Conservation (phyloP, 805 yeast species). For the Torulaspora maleeae region DNA sequence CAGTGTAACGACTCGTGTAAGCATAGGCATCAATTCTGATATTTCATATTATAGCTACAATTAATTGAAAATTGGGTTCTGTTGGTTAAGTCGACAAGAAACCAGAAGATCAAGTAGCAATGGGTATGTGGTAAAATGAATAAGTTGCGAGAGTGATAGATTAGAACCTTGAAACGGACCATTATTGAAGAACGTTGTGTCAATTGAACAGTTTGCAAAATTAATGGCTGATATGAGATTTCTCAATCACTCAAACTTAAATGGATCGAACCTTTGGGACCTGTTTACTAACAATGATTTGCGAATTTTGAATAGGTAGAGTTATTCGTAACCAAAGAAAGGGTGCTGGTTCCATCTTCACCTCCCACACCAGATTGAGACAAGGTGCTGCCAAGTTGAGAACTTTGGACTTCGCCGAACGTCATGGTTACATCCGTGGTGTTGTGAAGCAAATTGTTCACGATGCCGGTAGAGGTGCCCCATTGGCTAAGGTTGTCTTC, state of each 20-base stretch:
- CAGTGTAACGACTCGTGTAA: neutral
- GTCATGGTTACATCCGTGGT: constrained; percentile 99
- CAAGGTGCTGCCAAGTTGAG: constrained; percentile 99
- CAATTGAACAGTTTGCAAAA: neutral
- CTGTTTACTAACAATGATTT: constrained; percentile 17
- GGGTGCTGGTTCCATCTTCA: constrained; percentile 99
- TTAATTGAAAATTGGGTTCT: neutral
- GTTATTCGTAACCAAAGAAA: constrained; percentile 99
- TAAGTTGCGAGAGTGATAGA: neutral
- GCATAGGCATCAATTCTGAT: constrained; percentile 1
- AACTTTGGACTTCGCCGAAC: constrained; percentile 98
- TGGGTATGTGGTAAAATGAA: constrained; percentile 32
- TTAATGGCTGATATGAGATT: neutral
- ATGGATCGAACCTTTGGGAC: neutral
- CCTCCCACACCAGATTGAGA: constrained; percentile 99
- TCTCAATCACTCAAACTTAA: neutral
- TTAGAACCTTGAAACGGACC: neutral
- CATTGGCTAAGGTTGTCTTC: constrained; percentile 97
- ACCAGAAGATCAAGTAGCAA: constrained; percentile 35
- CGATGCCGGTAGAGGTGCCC: constrained; percentile 99
- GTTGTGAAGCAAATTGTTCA: constrained; percentile 97
- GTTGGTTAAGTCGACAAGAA: constrained; percentile 10
- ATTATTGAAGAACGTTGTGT: neutral
- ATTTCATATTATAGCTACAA: constrained; percentile 6
- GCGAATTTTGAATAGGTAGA: constrained; percentile 60